Evolutionary conservation across 495 filamentous ascomycete genomes (phyloP).

Genomic region (Neurospora sp.): DNA sequence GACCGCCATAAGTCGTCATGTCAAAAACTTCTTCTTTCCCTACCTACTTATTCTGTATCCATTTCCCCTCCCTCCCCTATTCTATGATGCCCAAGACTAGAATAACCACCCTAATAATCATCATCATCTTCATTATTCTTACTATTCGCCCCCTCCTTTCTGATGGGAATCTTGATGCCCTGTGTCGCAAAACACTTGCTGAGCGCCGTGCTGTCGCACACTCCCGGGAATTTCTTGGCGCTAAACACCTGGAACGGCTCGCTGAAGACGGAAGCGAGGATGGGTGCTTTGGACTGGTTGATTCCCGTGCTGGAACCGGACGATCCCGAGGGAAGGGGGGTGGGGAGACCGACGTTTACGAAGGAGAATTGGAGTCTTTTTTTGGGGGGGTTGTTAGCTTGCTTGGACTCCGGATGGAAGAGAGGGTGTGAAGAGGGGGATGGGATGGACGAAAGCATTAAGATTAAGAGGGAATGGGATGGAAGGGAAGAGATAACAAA

Average conservation of each 20-base stretch:
- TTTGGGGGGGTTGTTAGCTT: not conserved
- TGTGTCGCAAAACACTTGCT: constrained; percentile 92
- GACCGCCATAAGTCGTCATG: too few relatives aligned
- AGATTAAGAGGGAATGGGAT: not conserved
- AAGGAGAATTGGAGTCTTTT: constrained; percentile 49
- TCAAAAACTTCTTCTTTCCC: too few relatives aligned
- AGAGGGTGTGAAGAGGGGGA: not conserved
- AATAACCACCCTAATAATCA: constrained; percentile 31
- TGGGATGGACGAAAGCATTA: too few relatives aligned
- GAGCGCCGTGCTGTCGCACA: constrained; percentile 85
- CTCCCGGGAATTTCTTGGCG: constrained; percentile 96
- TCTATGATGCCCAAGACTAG: too few relatives aligned
- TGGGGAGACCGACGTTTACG: constrained; percentile 61
- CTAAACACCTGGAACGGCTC: constrained; percentile 89
- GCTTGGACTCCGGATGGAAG: not conserved
- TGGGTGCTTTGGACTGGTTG: constrained; percentile 55
- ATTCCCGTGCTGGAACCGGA: constrained; percentile 29
- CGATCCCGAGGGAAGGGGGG: constrained; percentile 5
- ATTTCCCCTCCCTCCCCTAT: too few relatives aligned
- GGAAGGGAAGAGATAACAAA: not conserved
- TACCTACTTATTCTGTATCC: too few relatives aligned
- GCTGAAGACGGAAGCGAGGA: constrained; percentile 80
- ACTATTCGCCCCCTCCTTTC: constrained; percentile 69
- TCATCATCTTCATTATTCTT: constrained; percentile 56
- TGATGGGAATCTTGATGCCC: constrained; percentile 93